Evolutionary conservation across 371 early-diverging fungal genomes (phyloP), one percentile per base, ranked within the genome.

Genomic region (Parasitella parasitica): DNA sequence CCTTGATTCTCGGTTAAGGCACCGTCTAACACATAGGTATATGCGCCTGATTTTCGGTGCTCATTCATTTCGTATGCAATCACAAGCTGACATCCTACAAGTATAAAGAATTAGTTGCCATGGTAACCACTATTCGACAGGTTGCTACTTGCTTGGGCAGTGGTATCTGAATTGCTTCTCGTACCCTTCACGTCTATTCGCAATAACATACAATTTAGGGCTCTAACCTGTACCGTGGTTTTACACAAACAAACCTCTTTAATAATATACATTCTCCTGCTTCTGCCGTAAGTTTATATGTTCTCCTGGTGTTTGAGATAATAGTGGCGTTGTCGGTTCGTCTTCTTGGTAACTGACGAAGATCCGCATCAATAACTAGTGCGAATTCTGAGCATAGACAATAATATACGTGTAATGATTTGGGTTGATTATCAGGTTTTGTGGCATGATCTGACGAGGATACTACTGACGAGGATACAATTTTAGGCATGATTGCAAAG

Each of bases 331-430:
- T 84, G 59, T 90, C 91, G 12, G 86, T 85, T 41, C 75, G 72
- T 54, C 91, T 75, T 63, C 78, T 72, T 22, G 91, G 88, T 46
- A 90, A 59, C 57, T 80, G 73, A 38, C 77, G 81, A 6, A 90
- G 67, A 57, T 78, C 77, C 7, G 82, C 79, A 57, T 86, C 90
- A 54, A 89, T 84, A 22, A 88, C 89, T 9, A 90, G 75, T 36
- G 88, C 62, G 66, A 88, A 90, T 71, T 90, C 91, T 41, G 88
- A 87, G 60, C 91, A 90, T 28, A 89, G 69, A 57, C 91, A 90
- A 69, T 89, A 90, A 61, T 90, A 90, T 4, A 88, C 86, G 61
- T 88, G 84, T 38, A 90, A 67, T 13, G 71, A 69, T 41, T 74
- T 73, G 16, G 57, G 27, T n/a, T 50, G 37, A 27, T 83, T 84